phyloP scores from a whole-genome alignment of 2,329 filamentous ascomycete species.

The Phialocephala sp. region DNA sequence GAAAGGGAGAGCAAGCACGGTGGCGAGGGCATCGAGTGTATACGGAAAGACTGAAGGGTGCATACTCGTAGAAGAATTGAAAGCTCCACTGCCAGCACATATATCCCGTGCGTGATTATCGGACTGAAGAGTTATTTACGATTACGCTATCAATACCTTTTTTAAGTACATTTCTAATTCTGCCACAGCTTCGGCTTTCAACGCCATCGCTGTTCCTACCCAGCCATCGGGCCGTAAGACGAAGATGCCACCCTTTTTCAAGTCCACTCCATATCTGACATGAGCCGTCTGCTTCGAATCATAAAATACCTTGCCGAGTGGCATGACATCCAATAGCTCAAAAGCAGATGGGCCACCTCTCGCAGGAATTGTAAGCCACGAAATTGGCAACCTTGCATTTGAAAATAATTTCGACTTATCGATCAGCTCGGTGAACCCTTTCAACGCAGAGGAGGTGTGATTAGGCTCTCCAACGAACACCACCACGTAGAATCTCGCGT shows the following conservation, averaged over 20 bases:
- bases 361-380: constrained; percentile 53
- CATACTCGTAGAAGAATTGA: too few species aligned
- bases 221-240: constrained; percentile 62
- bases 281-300: constrained; percentile 59
- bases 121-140: too few species aligned
- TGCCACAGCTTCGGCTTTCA: constrained; percentile 44
- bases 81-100: too few species aligned
- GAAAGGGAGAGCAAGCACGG: too few species aligned
- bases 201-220: constrained; percentile 49
- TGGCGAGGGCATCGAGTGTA: too few species aligned
- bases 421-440: constrained; percentile 26
- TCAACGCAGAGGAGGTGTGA: constrained; percentile 32
- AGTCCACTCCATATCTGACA: constrained; percentile 45
- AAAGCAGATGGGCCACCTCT: constrained; percentile 49
- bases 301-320: constrained; percentile 59
- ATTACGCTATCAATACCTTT: neutral
- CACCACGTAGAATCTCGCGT: constrained; percentile 49
- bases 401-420: constrained; percentile 35
- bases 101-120: too few species aligned
- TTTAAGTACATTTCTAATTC: constrained; percentile 59
- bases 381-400: constrained; percentile 52
- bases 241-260: constrained; percentile 50
- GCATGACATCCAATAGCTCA: constrained; percentile 51
- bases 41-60: too few species aligned
- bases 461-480: constrained; percentile 48